A percentile compares a stretch with the other conserved stretches of the same genome.
Evolutionary conservation across 305 asterid genomes (phyloP).

Genomic region (Fraxinus greggii): DNA sequence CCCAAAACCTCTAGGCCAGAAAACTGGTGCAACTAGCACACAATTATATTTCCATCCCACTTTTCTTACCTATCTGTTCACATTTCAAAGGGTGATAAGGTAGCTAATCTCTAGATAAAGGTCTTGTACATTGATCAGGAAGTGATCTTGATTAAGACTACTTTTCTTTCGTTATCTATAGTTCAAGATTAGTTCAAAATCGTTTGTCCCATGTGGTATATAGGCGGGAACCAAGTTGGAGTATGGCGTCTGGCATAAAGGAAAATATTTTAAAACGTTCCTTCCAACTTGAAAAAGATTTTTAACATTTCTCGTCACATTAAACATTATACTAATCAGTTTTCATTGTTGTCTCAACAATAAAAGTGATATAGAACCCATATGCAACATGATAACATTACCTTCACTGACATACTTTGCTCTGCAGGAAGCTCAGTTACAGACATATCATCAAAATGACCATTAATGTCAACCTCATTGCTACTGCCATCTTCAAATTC

Average conservation of each 20-base stretch:
- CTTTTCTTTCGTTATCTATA: not conserved
- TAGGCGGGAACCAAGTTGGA: not conserved
- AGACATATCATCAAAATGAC: slow-evolving; percentile 48
- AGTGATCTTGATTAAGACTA: not conserved
- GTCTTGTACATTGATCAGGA: not conserved
- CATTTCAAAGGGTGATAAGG: not conserved
- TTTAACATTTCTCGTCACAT: not conserved
- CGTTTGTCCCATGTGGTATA: not conserved
- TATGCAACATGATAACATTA: slow-evolving; percentile 28
- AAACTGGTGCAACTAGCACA: not conserved
- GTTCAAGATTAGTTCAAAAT: not conserved
- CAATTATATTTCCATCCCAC: not conserved
- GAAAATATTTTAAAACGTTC: not conserved
- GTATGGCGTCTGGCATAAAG: not conserved
- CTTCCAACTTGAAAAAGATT: not conserved
- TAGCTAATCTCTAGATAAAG: not conserved
- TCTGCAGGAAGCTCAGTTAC: slow-evolving; percentile 55
- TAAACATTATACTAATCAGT: not conserved
- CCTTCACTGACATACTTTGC: slow-evolving; percentile 60
- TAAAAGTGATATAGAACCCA: not conserved
- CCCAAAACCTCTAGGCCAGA: not conserved
- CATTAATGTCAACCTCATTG: slow-evolving; percentile 39
- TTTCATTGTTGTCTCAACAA: not conserved
- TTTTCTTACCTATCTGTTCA: not conserved
- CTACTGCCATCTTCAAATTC: slow-evolving; percentile 44